Conservation (phyloP, 2,329 filamentous ascomycete species). For the Ascochyta fabae region DNA sequence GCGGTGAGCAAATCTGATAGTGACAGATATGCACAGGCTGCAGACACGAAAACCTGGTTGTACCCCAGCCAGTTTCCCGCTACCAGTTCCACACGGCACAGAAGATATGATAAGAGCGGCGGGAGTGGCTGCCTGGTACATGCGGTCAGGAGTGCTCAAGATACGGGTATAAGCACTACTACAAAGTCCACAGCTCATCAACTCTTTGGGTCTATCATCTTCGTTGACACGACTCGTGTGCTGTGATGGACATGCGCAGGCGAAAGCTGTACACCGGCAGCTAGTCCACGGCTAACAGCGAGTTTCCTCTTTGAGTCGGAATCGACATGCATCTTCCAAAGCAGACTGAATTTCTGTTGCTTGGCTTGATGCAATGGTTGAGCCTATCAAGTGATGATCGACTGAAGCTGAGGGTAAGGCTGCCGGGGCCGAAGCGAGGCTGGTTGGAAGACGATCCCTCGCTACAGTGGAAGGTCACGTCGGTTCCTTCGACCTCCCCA, state of each 20-base stretch:
- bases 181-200: not conserved
- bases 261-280: not conserved
- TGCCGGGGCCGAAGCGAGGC: not conserved
- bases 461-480: conserved; percentile 2
- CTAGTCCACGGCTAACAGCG: not conserved
- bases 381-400: not conserved
- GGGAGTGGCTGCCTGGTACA: conserved; percentile 10
- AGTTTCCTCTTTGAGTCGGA: not conserved
- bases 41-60: conserved; percentile 8
- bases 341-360: not conserved
- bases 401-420: conserved; percentile 12
- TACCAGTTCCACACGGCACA: not conserved
- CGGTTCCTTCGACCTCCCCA: conserved; percentile 4
- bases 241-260: conserved; percentile 8
- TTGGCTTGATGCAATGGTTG: not conserved
- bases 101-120: not conserved
- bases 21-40: conserved; percentile 7
- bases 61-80: not conserved
- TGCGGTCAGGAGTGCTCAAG: conserved; percentile 3
- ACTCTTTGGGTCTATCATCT: not conserved
- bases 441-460: conserved; percentile 2
- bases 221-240: conserved; percentile 1
- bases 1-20: conserved; percentile 2
- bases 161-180: not conserved
- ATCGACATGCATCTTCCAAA: not conserved